Evolutionary conservation across 371 early-diverging fungal genomes (phyloP).

Genomic region (Umbelopsis sp.): DNA sequence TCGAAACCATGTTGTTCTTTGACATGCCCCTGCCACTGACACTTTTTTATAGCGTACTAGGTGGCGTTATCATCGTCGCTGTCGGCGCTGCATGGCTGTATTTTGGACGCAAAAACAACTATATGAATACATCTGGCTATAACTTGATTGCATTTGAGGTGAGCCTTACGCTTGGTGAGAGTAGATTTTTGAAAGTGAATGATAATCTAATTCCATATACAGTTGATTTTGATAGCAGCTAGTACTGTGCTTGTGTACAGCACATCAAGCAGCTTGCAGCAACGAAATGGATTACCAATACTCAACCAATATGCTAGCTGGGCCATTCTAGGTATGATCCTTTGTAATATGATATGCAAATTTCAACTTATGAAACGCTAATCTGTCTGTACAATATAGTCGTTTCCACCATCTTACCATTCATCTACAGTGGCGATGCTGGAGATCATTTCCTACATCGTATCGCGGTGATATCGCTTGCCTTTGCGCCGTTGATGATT

Average conservation of each 20-base stretch:
- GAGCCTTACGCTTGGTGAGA: background rate
- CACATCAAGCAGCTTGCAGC: slow-evolving; percentile 54
- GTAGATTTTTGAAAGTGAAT: background rate
- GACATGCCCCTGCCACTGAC: background rate
- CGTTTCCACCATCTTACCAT: slow-evolving; percentile 63
- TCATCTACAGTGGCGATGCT: slow-evolving; percentile 61
- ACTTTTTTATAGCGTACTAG: slow-evolving; percentile 26
- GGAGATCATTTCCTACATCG: slow-evolving; percentile 79
- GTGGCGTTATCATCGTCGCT: slow-evolving; percentile 25
- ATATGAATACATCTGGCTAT: slow-evolving; percentile 33
- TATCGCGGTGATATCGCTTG: slow-evolving; percentile 77
- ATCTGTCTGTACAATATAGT: slow-evolving; percentile 33
- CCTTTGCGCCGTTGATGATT: slow-evolving; percentile 88
- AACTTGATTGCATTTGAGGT: slow-evolving; percentile 48
- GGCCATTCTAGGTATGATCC: slow-evolving; percentile 63
- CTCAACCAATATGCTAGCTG: slow-evolving; percentile 75
- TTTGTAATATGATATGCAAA: background rate
- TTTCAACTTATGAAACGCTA: background rate
- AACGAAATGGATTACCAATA: slow-evolving; percentile 68
- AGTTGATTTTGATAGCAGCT: slow-evolving; percentile 32
- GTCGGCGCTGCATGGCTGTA: slow-evolving; percentile 18
- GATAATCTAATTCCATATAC: slow-evolving; percentile 7
- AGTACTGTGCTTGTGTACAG: slow-evolving; percentile 56
- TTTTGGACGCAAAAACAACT: slow-evolving; percentile 6
- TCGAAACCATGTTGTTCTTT: background rate